phyloP scores from a whole-genome alignment of 2,329 filamentous ascomycete genomes.

The Beauveria brongniartii region DNA sequence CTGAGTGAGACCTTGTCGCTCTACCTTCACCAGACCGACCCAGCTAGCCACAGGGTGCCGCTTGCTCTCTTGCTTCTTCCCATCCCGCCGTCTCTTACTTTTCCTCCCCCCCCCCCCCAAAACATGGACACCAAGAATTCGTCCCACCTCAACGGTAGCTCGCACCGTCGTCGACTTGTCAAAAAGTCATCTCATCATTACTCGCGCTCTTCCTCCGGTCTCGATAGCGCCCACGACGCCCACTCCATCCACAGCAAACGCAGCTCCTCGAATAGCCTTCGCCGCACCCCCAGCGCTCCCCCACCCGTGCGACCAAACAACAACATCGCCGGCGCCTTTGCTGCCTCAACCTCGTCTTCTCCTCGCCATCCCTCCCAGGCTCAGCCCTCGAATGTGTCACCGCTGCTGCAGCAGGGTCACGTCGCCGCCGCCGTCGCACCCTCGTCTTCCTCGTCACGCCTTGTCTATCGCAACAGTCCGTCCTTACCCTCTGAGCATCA shows the following conservation, averaged over 20 bases:
- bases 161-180: slow-evolving; percentile 52
- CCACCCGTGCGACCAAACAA: slow-evolving; percentile 40
- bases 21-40: neutral
- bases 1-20: neutral
- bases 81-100: neutral
- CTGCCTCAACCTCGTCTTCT: slow-evolving; percentile 35
- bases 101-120: slow-evolving; percentile 13
- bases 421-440: slow-evolving; percentile 24
- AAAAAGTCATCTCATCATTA: slow-evolving; percentile 51
- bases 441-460: neutral
- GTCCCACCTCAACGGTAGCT: slow-evolving; percentile 35
- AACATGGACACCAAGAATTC: slow-evolving; percentile 39
- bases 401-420: slow-evolving; percentile 37
- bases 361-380: slow-evolving; percentile 36
- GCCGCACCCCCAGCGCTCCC: slow-evolving; percentile 53
- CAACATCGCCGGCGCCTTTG: slow-evolving; percentile 31
- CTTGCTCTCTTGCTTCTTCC: neutral
- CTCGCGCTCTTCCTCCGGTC: slow-evolving; percentile 38
- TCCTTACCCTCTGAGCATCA: slow-evolving; percentile 20
- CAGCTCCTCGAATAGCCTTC: slow-evolving; percentile 52
- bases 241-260: slow-evolving; percentile 53
- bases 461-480: slow-evolving; percentile 8
- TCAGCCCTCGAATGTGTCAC: slow-evolving; percentile 38
- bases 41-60: neutral
- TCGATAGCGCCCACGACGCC: slow-evolving; percentile 46